phyloP scores from a whole-genome alignment of 208 protist genomes.

The Naegleria fowleri region DNA sequence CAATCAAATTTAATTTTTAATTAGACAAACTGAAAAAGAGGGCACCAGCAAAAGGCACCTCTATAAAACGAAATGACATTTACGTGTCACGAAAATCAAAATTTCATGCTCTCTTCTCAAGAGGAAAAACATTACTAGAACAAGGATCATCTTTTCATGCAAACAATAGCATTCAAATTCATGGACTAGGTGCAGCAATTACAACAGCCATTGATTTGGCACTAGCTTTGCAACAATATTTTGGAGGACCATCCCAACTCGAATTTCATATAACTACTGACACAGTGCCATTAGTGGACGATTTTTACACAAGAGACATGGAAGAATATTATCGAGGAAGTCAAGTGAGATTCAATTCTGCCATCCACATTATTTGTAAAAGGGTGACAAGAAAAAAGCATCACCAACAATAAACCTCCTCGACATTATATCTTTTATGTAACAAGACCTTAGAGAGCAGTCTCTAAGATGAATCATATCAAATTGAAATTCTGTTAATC shows the following conservation, averaged over 20 bases:
- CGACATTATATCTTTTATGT: too few species aligned
- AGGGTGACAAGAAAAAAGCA: neutral
- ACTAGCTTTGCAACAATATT: neutral
- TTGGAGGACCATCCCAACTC: neutral
- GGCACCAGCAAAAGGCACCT: neutral
- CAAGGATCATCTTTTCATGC: neutral
- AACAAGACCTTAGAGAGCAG: too few species aligned
- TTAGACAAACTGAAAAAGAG: neutral
- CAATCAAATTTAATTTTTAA: neutral
- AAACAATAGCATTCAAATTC: neutral
- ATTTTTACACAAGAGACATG: neutral
- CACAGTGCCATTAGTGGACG: neutral
- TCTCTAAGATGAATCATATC: too few species aligned
- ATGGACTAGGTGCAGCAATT: slow-evolving; percentile 2
- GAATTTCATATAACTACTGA: neutral
- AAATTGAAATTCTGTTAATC: too few species aligned
- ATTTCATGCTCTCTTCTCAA: neutral
- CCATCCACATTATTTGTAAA: neutral
- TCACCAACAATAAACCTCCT: too few species aligned
- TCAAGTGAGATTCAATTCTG: neutral
- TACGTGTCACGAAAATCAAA: neutral
- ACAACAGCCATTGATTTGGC: neutral
- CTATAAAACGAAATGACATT: neutral
- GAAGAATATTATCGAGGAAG: neutral
- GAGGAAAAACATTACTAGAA: neutral